Base-by-base conservation (phyloP, 2,329 filamentous ascomycete species). In the Blastomyces parvus region DNA sequence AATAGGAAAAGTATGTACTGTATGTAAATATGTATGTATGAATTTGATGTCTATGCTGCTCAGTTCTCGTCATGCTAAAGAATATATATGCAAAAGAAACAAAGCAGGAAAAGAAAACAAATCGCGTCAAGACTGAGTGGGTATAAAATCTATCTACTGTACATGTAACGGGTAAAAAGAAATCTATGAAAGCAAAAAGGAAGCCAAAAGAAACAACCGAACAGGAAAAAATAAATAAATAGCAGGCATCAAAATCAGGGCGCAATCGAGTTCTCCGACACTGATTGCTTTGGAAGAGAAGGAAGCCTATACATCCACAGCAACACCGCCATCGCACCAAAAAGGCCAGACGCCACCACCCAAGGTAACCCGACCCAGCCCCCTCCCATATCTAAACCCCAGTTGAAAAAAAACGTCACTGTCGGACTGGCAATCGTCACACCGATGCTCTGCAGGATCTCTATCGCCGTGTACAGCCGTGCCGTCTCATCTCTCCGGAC, bases 361-460 rank as follows among this genome's bases (percentile, higher is more conserved):
- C 76, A 82, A 0, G 80, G 79, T 36, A 82, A 64, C 11, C 80
- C 80, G 38, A 81, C 72, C 80, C 79, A 82, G 7, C 71, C 65
- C 2, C 75, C 76, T 1, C 79, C 80, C 8, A 80, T 60, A 11
- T 77, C 72, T 62, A 82, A 74, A 1, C 79, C 80, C 63, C 77
- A 69, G 42, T 79, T 75, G 64, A 82, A 81, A 22, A 79, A 69
- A 13, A 72, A 70, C 0, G 78, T 79, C 44, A 81, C 75, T 3
- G 77, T 67, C 5, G 80, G 73, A 42, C 79, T 80, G 4, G 79
- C 79, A 46, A 81, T 69, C 63, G 82, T 76, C 42, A 75, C 74
- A 4, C 80, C 80, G 8, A 81, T 67, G 8, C 76, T 74, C 66
- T 82, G 80, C 3, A 80, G 70, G 19, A 81, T 78, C 40, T 80